Evolutionary conservation across 2,329 filamentous ascomycete genomes (phyloP).

Genomic region (Coleophoma eucalyptorum): DNA sequence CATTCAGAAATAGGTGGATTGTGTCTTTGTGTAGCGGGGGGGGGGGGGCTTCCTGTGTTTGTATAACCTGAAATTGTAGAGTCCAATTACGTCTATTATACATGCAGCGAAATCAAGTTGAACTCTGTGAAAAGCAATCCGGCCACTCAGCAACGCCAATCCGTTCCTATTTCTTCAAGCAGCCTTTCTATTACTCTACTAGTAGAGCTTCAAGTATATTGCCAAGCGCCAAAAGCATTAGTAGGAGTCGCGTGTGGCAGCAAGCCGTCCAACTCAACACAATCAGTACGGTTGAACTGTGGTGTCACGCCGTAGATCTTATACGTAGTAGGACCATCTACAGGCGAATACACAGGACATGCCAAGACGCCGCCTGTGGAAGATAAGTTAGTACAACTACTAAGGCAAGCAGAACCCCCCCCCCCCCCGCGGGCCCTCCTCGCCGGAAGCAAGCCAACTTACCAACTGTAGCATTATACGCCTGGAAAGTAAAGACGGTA

Average conservation of each 20-base stretch:
- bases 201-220: constrained; percentile 26
- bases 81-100: no score
- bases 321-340: constrained; percentile 17
- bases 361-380: neutral
- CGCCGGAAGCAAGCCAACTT: neutral
- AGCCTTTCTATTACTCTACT: no score
- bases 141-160: no score
- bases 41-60: no score
- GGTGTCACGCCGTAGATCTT: constrained; percentile 23
- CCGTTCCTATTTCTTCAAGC: no score
- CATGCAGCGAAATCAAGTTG: no score
- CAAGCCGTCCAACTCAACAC: constrained; percentile 30
- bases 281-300: constrained; percentile 25
- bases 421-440: neutral
- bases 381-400: neutral
- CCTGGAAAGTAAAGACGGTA: neutral
- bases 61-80: no score
- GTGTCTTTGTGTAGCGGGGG: no score
- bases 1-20: no score
- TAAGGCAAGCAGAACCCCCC: neutral
- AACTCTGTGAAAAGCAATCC: no score
- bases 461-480: neutral
- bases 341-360: constrained; percentile 3
- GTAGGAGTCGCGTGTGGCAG: constrained; percentile 20
- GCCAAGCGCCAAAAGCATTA: constrained; percentile 31